A percentile compares a stretch with the other conserved stretches of the same genome.
Evolutionary conservation across 106 monocot genomes (phyloP).

Genomic region (Ottelia alismoides): DNA sequence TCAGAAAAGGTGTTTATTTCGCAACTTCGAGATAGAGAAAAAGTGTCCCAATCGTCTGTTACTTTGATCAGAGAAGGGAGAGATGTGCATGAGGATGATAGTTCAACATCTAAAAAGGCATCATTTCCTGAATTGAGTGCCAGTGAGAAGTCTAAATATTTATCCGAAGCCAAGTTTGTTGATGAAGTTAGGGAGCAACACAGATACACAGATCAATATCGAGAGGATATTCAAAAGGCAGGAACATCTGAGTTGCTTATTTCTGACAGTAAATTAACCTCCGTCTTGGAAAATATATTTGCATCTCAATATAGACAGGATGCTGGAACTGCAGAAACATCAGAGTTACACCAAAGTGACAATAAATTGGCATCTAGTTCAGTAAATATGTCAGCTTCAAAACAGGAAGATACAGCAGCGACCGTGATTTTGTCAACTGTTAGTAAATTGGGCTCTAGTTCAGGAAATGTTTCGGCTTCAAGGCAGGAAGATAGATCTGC

Average conservation of each 20-base stretch:
- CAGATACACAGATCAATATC: not conserved
- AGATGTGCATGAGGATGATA: not conserved
- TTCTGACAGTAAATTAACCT: too few relatives aligned
- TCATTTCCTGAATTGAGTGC: not conserved
- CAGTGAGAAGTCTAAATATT: not conserved
- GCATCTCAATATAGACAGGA: too few relatives aligned
- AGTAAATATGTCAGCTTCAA: not conserved
- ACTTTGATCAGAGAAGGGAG: slow-evolving; percentile 1
- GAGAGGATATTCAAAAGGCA: slow-evolving; percentile 1
- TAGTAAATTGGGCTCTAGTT: not conserved
- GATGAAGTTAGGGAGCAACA: not conserved
- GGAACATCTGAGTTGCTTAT: not conserved
- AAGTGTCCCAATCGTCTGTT: not conserved
- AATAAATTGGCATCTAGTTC: not conserved
- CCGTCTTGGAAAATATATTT: too few relatives aligned
- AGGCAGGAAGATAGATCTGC: not conserved
- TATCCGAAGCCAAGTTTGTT: not conserved
- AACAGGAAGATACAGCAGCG: not conserved
- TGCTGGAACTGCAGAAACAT: too few relatives aligned
- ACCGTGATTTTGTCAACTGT: slow-evolving; percentile 4
- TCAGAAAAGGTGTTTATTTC: slow-evolving; percentile 1
- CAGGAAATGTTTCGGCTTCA: too few relatives aligned
- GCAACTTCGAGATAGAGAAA: not conserved
- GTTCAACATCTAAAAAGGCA: not conserved
- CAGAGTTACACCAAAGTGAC: too few relatives aligned